Conservation (phyloP, 1,139 yeast genomes). For the Magnusiomyces paraingens region DNA sequence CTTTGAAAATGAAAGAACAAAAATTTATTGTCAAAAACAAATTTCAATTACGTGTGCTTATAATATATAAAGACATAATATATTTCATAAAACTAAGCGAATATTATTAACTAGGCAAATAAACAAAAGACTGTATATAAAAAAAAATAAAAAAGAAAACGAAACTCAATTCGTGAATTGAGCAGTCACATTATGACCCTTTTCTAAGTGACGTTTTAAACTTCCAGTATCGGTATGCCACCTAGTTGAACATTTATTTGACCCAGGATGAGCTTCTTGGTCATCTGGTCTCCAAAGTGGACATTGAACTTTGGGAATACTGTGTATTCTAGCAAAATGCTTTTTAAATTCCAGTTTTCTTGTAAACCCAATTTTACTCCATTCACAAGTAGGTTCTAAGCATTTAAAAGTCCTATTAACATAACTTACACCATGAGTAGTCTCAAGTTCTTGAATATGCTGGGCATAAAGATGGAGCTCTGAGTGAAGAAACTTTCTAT, state of each 20-base stretch:
- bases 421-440: slow-evolving; percentile 17
- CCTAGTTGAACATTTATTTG: slow-evolving; percentile 41
- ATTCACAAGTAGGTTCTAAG: slow-evolving; percentile 25
- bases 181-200: too few species aligned
- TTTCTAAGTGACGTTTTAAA: slow-evolving; percentile 37
- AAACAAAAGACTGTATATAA: too few species aligned
- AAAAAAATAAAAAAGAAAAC: too few species aligned
- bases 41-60: too few species aligned
- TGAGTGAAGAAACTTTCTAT: slow-evolving; percentile 23
- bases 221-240: slow-evolving; percentile 97
- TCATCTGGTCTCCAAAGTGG: slow-evolving; percentile 26
- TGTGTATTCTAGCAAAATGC: slow-evolving; percentile 27
- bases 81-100: too few species aligned
- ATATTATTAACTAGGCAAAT: too few species aligned
- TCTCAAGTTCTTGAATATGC: slow-evolving; percentile 24
- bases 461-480: slow-evolving; percentile 24
- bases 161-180: too few species aligned
- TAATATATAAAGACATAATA: too few species aligned
- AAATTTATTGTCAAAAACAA: too few species aligned
- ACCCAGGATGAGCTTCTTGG: slow-evolving; percentile 25
- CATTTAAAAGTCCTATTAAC: slow-evolving; percentile 28
- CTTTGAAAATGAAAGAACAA: too few species aligned
- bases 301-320: slow-evolving; percentile 27
- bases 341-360: slow-evolving; percentile 29
- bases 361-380: slow-evolving; percentile 28